A percentile compares a stretch with the other conserved stretches of the same genome.
phyloP scores from a whole-genome alignment of 257 asterid genomes.

The Nicotiana attenuata region DNA sequence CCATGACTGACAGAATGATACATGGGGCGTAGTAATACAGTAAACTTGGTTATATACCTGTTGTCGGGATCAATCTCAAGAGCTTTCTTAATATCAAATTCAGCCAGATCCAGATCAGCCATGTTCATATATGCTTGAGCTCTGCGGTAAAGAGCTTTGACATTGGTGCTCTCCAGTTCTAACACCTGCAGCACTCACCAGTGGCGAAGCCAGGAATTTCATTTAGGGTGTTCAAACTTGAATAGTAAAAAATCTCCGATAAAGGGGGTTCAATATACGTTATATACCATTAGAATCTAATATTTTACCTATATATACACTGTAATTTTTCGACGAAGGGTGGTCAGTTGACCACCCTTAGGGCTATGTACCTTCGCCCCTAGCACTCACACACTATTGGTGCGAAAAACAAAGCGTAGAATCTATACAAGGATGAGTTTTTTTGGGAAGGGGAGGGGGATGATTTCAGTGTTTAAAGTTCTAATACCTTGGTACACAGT shows the following conservation, averaged over 20 bases:
- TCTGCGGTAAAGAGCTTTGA: constrained; percentile 30
- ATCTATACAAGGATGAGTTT: background rate
- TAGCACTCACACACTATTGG: too few species aligned
- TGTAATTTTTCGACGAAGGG: too few species aligned
- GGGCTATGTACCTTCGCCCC: too few species aligned
- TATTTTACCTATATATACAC: too few species aligned
- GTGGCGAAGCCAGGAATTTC: too few species aligned
- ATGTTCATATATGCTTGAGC: constrained; percentile 29
- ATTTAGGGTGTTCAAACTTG: too few species aligned
- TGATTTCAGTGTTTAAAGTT: background rate
- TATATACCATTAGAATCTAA: too few species aligned
- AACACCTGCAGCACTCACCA: constrained; percentile 15
- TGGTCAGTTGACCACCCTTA: too few species aligned
- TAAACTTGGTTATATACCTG: constrained; percentile 9
- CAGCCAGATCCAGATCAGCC: constrained; percentile 28
- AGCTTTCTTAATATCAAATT: constrained; percentile 31
- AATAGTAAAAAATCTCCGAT: too few species aligned
- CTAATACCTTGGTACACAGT: constrained; percentile 41
- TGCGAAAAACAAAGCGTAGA: background rate
- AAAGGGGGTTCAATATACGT: too few species aligned
- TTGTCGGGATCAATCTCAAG: constrained; percentile 28
- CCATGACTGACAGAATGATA: background rate
- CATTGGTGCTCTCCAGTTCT: constrained; percentile 27
- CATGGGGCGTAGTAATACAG: background rate
- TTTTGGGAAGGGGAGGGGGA: background rate